A percentile compares a stretch with the other conserved stretches of the same genome.
Evolutionary conservation across 768 basidiomycete genomes (phyloP).

Genomic region (Phaffia australis): DNA sequence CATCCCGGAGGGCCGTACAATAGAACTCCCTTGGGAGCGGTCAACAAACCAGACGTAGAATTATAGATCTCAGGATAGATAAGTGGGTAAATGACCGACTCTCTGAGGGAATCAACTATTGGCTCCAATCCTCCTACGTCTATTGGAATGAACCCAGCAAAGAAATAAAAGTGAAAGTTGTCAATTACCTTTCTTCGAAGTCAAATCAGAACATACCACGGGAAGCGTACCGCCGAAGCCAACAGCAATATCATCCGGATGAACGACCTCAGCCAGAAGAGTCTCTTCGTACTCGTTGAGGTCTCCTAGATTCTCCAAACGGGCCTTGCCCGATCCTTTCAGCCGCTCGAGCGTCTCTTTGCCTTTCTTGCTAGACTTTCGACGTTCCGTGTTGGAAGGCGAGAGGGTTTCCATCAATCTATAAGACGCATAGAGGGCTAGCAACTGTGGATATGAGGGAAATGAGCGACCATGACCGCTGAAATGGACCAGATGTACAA

Average conservation of each 20-base stretch:
- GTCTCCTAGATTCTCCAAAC: slow-evolving; percentile 47
- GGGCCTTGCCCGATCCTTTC: slow-evolving; percentile 31
- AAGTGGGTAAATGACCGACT: slow-evolving; percentile 91
- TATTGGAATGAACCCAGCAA: slow-evolving; percentile 29
- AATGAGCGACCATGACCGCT: not conserved
- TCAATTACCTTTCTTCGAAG: not conserved
- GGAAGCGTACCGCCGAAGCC: slow-evolving; percentile 54
- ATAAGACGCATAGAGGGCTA: slow-evolving; percentile 22
- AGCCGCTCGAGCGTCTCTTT: slow-evolving; percentile 35
- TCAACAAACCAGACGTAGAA: slow-evolving; percentile 63
- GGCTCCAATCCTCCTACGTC: slow-evolving; percentile 90
- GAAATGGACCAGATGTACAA: not conserved
- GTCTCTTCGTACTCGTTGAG: slow-evolving; percentile 89
- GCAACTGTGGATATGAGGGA: not conserved
- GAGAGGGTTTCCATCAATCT: slow-evolving; percentile 2
- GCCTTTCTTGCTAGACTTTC: slow-evolving; percentile 28
- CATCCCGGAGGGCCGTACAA: slow-evolving; percentile 96
- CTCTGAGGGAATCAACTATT: slow-evolving; percentile 78
- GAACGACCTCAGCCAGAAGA: slow-evolving; percentile 85
- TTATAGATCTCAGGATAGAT: slow-evolving; percentile 80
- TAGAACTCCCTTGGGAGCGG: slow-evolving; percentile 89
- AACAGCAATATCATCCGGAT: slow-evolving; percentile 74
- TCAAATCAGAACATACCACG: not conserved
- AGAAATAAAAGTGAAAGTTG: not conserved
- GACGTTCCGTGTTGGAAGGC: slow-evolving; percentile 5